Evolutionary conservation across 768 basidiomycete genomes (phyloP).

Genomic region (Boletellus ananas): DNA sequence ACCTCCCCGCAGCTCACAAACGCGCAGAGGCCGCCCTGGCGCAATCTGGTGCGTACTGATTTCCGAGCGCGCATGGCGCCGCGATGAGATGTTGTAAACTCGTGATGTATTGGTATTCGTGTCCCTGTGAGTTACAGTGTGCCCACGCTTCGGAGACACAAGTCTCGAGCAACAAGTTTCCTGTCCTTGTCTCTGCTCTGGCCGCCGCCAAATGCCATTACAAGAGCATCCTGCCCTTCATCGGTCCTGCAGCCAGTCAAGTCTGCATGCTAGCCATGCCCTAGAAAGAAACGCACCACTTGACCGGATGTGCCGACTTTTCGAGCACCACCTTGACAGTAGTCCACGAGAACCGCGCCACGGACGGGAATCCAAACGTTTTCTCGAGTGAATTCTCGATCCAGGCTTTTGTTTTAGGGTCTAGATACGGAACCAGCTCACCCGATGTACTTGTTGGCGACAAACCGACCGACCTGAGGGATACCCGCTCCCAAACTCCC

Average conservation of each 20-base stretch:
- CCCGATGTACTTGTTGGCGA: neutral
- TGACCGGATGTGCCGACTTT: conserved; percentile 69
- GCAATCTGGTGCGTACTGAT: conserved; percentile 17
- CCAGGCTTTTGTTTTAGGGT: conserved; percentile 92
- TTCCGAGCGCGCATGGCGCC: neutral
- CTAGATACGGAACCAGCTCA: conserved; percentile 36
- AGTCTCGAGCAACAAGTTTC: conserved; percentile 65
- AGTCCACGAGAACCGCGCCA: conserved; percentile 94
- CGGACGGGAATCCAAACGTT: conserved; percentile 87
- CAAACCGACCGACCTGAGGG: conserved; percentile 61
- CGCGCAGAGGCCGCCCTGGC: conserved; percentile 7
- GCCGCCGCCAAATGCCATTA: conserved; percentile 69
- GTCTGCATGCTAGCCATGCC: neutral
- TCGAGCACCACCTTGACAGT: conserved; percentile 85
- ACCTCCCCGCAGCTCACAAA: conserved; percentile 12
- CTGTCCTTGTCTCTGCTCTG: conserved; percentile 75
- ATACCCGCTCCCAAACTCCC: conserved; percentile 77
- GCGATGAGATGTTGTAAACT: too few relatives aligned
- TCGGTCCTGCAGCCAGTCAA: conserved; percentile 58
- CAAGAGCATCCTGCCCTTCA: conserved; percentile 72
- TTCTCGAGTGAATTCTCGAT: conserved; percentile 71
- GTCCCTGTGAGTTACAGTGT: conserved; percentile 42
- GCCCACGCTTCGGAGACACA: conserved; percentile 67
- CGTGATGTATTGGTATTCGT: conserved; percentile 14
- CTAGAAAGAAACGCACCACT: conserved; percentile 57